Evolutionary conservation across 2,329 filamentous ascomycete genomes (phyloP).

Genomic region (Ophiocordyceps unilateralis): DNA sequence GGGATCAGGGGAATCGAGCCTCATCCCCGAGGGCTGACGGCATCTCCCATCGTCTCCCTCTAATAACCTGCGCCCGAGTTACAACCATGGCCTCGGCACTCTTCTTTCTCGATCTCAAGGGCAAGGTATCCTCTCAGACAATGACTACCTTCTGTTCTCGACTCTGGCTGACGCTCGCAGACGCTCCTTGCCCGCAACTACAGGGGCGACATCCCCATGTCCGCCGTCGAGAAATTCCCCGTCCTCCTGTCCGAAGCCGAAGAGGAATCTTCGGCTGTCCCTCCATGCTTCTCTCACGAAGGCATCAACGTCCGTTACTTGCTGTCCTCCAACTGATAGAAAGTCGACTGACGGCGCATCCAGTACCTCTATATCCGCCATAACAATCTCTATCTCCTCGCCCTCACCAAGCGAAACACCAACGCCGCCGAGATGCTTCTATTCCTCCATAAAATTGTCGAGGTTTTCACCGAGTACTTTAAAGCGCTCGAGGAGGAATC

Average conservation of each 20-base stretch:
- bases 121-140: constrained; percentile 51
- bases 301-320: constrained; percentile 74
- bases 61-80: constrained; percentile 1
- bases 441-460: constrained; percentile 94
- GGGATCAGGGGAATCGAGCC: neutral
- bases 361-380: constrained; percentile 98
- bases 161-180: constrained; percentile 26
- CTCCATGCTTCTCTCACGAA: constrained; percentile 95
- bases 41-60: neutral
- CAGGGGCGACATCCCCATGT: constrained; percentile 97
- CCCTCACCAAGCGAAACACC: constrained; percentile 94
- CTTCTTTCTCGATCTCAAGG: constrained; percentile 98
- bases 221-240: constrained; percentile 94
- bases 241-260: constrained; percentile 92
- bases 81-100: constrained; percentile 82
- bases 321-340: neutral
- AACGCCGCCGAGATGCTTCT: constrained; percentile 97
- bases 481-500: constrained; percentile 97
- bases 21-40: neutral
- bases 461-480: constrained; percentile 99
- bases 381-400: constrained; percentile 97
- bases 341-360: neutral
- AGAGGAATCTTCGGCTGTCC: constrained; percentile 95
- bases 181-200: constrained; percentile 98
- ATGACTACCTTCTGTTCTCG: neutral